Evolutionary conservation across 768 basidiomycete genomes (phyloP).

Genomic region (Myochromella boudieri): DNA sequence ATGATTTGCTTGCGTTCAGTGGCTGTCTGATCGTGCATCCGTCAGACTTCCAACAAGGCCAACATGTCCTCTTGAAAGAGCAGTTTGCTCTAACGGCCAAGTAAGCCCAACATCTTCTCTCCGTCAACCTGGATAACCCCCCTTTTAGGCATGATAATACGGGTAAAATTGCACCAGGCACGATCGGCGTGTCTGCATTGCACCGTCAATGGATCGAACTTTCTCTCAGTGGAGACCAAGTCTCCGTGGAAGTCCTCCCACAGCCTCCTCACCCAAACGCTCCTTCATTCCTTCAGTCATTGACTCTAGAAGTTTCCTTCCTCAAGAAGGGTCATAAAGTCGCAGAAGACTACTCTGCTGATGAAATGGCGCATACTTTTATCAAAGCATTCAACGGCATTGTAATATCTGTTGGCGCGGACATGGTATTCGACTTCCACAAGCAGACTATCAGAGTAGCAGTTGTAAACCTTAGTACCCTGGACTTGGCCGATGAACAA

Average conservation of each 20-base stretch:
- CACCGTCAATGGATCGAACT: conserved; percentile 92
- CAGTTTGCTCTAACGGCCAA: conserved; percentile 69
- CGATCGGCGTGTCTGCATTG: conserved; percentile 72
- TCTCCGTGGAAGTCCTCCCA: conserved; percentile 66
- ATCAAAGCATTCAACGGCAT: conserved; percentile 72
- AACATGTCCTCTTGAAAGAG: conserved; percentile 77
- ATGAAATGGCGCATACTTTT: conserved; percentile 81
- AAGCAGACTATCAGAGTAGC: conserved; percentile 77
- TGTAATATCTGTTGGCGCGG: conserved; percentile 66
- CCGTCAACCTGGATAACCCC: not conserved
- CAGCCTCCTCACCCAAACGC: conserved; percentile 47
- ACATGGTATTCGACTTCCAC: conserved; percentile 85
- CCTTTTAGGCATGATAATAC: conserved; percentile 73
- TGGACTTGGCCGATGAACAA: conserved; percentile 68
- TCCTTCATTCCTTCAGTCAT: conserved; percentile 67
- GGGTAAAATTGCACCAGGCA: conserved; percentile 62
- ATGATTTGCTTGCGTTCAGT: conserved; percentile 67
- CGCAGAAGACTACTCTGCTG: conserved; percentile 76
- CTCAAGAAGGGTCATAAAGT: conserved; percentile 51
- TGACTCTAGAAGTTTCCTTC: conserved; percentile 82
- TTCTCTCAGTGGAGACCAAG: conserved; percentile 73
- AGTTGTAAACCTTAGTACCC: conserved; percentile 56
- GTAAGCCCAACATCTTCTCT: conserved; percentile 40
- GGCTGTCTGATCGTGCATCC: conserved; percentile 84
- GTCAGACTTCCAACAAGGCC: conserved; percentile 68